Conservation (phyloP, 371 early-diverging fungal species). For the Fennellomyces sp. region DNA sequence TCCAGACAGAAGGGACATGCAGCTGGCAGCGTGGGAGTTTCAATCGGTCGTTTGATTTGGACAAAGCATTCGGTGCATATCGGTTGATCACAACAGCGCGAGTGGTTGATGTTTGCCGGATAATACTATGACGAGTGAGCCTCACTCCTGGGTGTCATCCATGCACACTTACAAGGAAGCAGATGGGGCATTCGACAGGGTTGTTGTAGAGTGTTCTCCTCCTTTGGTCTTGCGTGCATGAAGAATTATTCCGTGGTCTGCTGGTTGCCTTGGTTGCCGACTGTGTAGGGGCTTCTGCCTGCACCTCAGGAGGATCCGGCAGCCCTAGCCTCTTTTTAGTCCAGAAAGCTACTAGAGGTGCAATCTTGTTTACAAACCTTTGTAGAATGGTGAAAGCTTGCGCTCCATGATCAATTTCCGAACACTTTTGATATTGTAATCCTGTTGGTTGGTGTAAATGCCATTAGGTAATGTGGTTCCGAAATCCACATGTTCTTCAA, state of each 20-base stretch:
- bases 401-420: constrained; percentile 74
- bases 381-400: constrained; percentile 88
- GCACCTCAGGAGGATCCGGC: neutral
- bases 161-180: constrained; percentile 29
- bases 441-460: constrained; percentile 70
- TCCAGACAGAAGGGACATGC: constrained; percentile 89
- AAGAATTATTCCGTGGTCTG: neutral
- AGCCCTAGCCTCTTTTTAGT: neutral
- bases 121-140: constrained; percentile 64
- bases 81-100: constrained; percentile 94
- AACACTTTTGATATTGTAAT: constrained; percentile 77
- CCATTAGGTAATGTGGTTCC: constrained; percentile 74
- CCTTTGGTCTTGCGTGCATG: constrained; percentile 10
- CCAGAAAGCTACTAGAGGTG: neutral
- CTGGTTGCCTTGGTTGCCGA: neutral
- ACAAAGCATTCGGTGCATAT: constrained; percentile 96
- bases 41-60: constrained; percentile 83
- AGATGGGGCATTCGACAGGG: constrained; percentile 91
- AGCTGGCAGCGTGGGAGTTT: constrained; percentile 53
- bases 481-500: constrained; percentile 67
- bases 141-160: neutral
- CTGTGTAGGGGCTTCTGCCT: neutral
- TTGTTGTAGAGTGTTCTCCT: constrained; percentile 57
- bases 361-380: constrained; percentile 60
- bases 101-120: constrained; percentile 89